Conservation (phyloP, 768 basidiomycete genomes). For the Asterophora parasitica region DNA sequence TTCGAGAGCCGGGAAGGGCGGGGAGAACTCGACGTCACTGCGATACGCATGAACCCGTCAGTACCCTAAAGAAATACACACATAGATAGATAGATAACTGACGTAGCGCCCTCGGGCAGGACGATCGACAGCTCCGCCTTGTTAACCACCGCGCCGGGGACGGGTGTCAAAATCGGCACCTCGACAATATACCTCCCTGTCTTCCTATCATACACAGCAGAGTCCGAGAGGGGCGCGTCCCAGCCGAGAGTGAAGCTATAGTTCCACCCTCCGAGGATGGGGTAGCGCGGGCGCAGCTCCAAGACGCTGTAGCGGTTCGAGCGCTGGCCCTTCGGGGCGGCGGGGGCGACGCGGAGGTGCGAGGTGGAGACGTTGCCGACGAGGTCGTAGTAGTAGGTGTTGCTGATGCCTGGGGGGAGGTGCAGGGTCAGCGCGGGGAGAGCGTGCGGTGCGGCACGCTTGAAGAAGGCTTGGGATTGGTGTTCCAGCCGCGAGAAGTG, state of each 20-base stretch:
- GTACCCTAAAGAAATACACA: background rate
- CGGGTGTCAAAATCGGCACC: conserved; percentile 80
- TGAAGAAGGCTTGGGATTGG: conserved; percentile 71
- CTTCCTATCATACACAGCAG: conserved; percentile 56
- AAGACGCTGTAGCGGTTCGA: conserved; percentile 59
- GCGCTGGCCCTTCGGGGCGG: conserved; percentile 52
- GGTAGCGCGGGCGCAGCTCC: conserved; percentile 87
- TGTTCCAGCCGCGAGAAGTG: conserved; percentile 91
- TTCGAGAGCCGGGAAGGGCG: conserved; percentile 73
- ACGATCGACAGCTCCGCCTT: conserved; percentile 76
- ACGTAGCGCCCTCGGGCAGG: conserved; percentile 95
- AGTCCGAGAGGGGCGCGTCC: conserved; percentile 81
- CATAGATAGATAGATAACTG: conserved; percentile 28
- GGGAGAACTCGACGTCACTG: conserved; percentile 72
- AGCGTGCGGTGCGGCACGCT: conserved; percentile 61
- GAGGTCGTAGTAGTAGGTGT: conserved; percentile 85
- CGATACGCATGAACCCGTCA: conserved; percentile 7
- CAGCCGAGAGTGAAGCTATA: conserved; percentile 93
- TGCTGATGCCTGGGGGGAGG: conserved; percentile 77
- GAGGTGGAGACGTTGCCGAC: conserved; percentile 98
- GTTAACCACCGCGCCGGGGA: conserved; percentile 78
- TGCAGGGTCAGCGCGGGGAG: conserved; percentile 70
- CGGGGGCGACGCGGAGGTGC: conserved; percentile 65
- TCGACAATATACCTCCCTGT: conserved; percentile 68
- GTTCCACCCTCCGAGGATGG: conserved; percentile 95